These are phyloP conservation scores for Groenewaldozyma tartarivorans DNA, from an alignment of 805 yeast genomes.

Conservation along the genomic window DNA sequence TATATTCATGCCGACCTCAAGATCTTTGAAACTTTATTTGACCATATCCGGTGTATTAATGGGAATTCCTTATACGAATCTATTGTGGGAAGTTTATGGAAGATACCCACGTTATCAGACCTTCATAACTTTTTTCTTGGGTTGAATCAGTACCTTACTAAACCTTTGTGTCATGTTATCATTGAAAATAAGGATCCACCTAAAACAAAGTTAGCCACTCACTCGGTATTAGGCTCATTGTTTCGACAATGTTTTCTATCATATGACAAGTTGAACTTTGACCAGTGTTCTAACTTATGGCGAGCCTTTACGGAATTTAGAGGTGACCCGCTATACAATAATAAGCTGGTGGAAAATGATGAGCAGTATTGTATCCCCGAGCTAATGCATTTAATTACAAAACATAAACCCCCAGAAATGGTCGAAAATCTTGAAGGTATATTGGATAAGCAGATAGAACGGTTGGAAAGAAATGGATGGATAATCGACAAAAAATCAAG, in stretches of 20 bases:
- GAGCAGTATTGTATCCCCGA: constrained; percentile 3
- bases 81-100: constrained; percentile 10
- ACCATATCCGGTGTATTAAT: constrained; percentile 1
- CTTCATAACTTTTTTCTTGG: constrained; percentile 12
- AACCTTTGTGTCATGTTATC: constrained; percentile 5
- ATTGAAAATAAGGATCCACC: neutral
- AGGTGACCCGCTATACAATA: constrained; percentile 11
- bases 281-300: constrained; percentile 34
- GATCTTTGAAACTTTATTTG: neutral
- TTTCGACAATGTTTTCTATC: constrained; percentile 18
- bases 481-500: constrained; percentile 33
- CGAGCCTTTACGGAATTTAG: constrained; percentile 28
- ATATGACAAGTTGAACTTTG: constrained; percentile 35
- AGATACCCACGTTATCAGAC: constrained; percentile 10
- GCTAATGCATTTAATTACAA: neutral
- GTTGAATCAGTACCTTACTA: constrained; percentile 9
- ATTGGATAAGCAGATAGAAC: constrained; percentile 39
- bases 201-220: constrained; percentile 3
- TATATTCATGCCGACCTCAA: neutral
- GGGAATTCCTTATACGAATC: constrained; percentile 3
- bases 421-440: constrained; percentile 22
- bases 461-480: constrained; percentile 38
- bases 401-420: neutral
- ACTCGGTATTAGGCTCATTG: constrained; percentile 17
- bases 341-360: neutral